These are phyloP conservation scores for Colletotrichum horii DNA, from an alignment of 2,329 filamentous ascomycete genomes.

Conservation along the genomic window DNA sequence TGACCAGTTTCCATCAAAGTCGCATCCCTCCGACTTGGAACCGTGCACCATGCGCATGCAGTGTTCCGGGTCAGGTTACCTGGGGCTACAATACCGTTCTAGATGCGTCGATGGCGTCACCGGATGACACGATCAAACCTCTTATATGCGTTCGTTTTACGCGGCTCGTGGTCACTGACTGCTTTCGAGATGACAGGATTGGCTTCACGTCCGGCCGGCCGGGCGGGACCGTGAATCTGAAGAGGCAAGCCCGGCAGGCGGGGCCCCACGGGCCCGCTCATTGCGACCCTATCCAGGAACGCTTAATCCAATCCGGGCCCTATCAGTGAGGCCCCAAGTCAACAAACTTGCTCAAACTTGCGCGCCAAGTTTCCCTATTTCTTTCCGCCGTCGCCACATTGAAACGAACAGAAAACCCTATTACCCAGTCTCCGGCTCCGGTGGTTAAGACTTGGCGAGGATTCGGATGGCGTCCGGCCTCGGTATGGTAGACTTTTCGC, in stretches of 20 bases:
- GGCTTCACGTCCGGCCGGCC: background rate
- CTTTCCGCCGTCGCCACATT: background rate
- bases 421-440: background rate
- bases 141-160: background rate
- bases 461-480: background rate
- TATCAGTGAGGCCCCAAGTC: background rate
- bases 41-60: background rate
- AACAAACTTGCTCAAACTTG: background rate
- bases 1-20: background rate
- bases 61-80: background rate
- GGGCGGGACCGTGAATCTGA: background rate
- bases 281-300: constrained; percentile 11
- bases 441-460: background rate
- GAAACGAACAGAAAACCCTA: background rate
- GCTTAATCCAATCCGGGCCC: background rate
- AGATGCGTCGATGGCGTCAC: background rate
- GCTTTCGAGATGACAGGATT: background rate
- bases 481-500: background rate
- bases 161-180: background rate
- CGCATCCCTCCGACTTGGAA: background rate
- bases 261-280: constrained; percentile 35
- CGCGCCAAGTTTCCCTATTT: background rate
- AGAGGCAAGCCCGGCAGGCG: background rate
- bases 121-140: constrained; percentile 24
- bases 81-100: background rate